phyloP scores from a whole-genome alignment of 805 yeast genomes.

The Scheffersomyces ergatensis region DNA sequence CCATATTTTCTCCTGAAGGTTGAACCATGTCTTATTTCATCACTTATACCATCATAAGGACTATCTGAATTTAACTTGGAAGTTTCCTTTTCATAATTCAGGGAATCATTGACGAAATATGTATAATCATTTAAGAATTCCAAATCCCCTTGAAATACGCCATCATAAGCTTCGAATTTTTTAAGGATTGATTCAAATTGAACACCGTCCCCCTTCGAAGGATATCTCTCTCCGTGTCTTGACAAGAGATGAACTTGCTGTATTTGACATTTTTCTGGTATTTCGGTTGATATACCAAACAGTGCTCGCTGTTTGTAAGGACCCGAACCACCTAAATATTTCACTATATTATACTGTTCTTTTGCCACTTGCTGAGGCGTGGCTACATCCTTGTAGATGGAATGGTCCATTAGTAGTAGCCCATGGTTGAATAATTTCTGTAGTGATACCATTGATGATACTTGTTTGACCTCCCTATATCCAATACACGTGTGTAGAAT shows the following conservation, averaged over 20 bases:
- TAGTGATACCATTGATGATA: conserved; percentile 2
- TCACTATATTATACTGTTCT: conserved; percentile 46
- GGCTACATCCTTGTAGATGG: conserved; percentile 25
- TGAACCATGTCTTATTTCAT: conserved; percentile 49
- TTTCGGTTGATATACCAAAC: conserved; percentile 47
- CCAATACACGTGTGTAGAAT: no score
- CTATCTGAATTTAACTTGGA: conserved; percentile 38
- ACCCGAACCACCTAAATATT: conserved; percentile 54
- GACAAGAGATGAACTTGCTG: conserved; percentile 69
- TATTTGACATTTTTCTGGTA: conserved; percentile 49
- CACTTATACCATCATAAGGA: conserved; percentile 51
- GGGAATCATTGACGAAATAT: conserved; percentile 39
- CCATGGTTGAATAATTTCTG: conserved; percentile 2
- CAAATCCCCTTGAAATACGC: conserved; percentile 46
- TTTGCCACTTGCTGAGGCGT: conserved; percentile 37
- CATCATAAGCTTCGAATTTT: conserved; percentile 22
- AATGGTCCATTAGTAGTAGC: conserved; percentile 4
- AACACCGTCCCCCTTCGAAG: conserved; percentile 16
- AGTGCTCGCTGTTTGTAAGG: conserved; percentile 53
- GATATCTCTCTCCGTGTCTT: conserved; percentile 77
- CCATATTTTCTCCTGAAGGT: conserved; percentile 47
- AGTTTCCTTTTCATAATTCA: conserved; percentile 48
- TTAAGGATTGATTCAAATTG: conserved; percentile 9
- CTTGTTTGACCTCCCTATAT: no score
- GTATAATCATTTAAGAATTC: conserved; percentile 52